Evolutionary conservation across 768 basidiomycete species (phyloP), one percentile per base, ranked within the genome.

Genomic region (Crucibulum laeve): DNA sequence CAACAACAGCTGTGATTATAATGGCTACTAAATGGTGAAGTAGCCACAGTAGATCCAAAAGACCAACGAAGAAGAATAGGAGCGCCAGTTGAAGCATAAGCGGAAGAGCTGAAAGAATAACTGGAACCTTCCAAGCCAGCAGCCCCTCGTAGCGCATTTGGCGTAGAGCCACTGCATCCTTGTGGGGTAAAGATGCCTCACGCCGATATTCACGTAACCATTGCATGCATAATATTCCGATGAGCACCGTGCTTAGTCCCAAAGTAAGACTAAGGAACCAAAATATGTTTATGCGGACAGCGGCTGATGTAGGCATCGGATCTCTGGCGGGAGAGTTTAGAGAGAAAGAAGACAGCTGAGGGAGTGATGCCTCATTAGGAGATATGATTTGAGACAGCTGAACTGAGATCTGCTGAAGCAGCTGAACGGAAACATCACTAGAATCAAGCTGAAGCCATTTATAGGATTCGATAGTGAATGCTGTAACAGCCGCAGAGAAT

Each of bases 391-490:
- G 10, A n/a, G 19, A 17, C 34, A 34, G 7, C 17, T 41, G 47
- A 18, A 40, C 14, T 5, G 49, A 22, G 11, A 58, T 49, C 8
- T 42, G 42, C 4, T 47, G 15, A 19, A 64, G 45, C 21, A 65
- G 49, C 22, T 37, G 40, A 25, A 44, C 46, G 5, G 55, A 54
- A 8, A 47, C 50, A 6, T 49, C 49, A 17, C 25, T 37, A 0
- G 55, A 45, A 40, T 64, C 47, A 17, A 45, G 51, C 10, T 49
- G 33, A 15, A 65, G 50, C 17, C 46, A 44, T n/a, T 52, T 45
- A 40, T 62, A 54, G 26, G 51, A 57, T 36, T 61, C 51, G 15
- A 63, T 53, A 8, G 58, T 58, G 41, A 65, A 65, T 4, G 65
- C 50, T 4, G 58, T 60, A 19, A 58, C 48, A 3, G 56, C 59